Evolutionary conservation across 495 filamentous ascomycete genomes (phyloP).

Genomic region (Podospora pseudocomata): DNA sequence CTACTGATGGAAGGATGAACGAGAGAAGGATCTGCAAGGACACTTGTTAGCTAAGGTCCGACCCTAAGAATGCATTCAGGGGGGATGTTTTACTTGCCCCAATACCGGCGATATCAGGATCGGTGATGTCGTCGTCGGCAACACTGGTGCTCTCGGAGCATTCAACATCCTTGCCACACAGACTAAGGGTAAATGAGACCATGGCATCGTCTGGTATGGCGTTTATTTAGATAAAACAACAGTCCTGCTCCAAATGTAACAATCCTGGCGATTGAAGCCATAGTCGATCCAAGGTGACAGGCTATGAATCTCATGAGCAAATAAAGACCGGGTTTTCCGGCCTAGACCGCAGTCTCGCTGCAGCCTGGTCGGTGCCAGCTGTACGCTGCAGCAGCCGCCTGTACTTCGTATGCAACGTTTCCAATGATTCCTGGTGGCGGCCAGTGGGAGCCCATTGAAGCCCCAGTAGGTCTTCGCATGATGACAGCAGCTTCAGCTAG

Average conservation of each 20-base stretch:
- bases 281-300: background rate
- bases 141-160: background rate
- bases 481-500: too few species aligned
- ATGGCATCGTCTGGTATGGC: background rate
- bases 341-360: background rate
- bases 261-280: background rate
- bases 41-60: too few species aligned
- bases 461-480: too few species aligned
- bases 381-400: background rate
- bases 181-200: background rate
- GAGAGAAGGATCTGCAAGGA: background rate
- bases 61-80: background rate
- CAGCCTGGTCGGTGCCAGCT: background rate
- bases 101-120: background rate
- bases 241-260: too few species aligned
- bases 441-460: too few species aligned
- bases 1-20: background rate
- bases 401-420: too few species aligned
- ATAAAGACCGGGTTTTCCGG: too few species aligned
- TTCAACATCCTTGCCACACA: background rate
- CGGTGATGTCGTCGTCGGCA: background rate
- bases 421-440: too few species aligned
- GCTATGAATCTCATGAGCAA: too few species aligned
- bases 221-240: too few species aligned
- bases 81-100: background rate